Evolutionary conservation across 345 rosid species (phyloP), one percentile per base, ranked within the genome.

Genomic region (Eucalyptus sideroxylon): DNA sequence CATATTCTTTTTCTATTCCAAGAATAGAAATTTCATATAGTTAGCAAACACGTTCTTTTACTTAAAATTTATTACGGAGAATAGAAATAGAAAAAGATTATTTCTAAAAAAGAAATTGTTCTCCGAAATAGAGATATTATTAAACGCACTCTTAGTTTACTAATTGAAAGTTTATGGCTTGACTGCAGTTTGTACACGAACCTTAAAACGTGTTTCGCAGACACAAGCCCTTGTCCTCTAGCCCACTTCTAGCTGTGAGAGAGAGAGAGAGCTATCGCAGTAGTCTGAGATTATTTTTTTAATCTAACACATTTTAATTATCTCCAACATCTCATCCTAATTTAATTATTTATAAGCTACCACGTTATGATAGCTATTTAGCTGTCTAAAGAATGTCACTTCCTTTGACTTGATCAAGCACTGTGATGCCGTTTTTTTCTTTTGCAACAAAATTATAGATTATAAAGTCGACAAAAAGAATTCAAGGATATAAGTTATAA

Each of bases 101-200:
- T 19, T 53, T 0, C 7, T 44, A 8, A 0, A 53, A 51, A 53
- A 19, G 24, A 53, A 53, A 53, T 53, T 53, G 5, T 53, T 19
- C 5, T 2, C 0, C 59, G 0, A 8, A 53, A 53, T 0, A 53
- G 0, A 53, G 0, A 53, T 19, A 0, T 53, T 53, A 53, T 0
- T 53, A 53, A 53, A 4, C 5, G 5, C 59, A 53, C 10, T 53
- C 59, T 51, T 53, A 0, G 26, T 72, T 15, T 37, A 37, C 45
- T 37, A 37, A 37, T 34, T 16, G 14, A 31, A 69, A 34, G 23
- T 69, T 17, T 69, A 69, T 34, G 45, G 26, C 45, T 19, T 1
- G 13, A 72, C 15, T 37, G 5, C 15, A 19, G 8, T 19, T 72
- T 6, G 45, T 37, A 37, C 45, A 37, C 15, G 82, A 37, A 72